A percentile compares a stretch with the other conserved stretches of the same genome.
Evolutionary conservation across 176 grass and related monocot species (phyloP).

Genomic region (Olyra latifolia): DNA sequence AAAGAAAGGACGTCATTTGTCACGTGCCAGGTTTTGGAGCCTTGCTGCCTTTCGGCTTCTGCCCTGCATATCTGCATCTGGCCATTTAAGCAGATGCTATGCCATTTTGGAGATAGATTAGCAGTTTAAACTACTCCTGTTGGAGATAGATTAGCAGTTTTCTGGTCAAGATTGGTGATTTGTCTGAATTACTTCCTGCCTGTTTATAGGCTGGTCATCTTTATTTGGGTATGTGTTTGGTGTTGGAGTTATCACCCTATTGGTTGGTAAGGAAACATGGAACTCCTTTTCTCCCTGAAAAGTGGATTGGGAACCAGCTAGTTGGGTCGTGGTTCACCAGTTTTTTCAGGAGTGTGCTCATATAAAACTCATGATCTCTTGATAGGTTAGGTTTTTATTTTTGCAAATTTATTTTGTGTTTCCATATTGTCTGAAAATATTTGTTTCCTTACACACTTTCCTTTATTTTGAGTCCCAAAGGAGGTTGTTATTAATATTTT

Average conservation of each 20-base stretch:
- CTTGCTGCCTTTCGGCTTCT: constrained; percentile 7
- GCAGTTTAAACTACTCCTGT: background rate
- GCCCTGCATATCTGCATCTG: background rate
- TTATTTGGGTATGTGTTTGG: constrained; percentile 24
- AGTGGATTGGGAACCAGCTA: background rate
- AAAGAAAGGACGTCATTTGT: background rate
- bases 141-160: background rate
- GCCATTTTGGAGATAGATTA: background rate
- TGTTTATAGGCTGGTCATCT: background rate
- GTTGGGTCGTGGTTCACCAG: constrained; percentile 35
- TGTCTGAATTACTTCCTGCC: background rate
- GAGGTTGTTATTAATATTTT: background rate
- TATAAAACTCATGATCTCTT: constrained; percentile 21
- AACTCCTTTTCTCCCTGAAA: background rate
- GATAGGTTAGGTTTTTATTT: background rate
- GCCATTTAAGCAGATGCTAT: background rate
- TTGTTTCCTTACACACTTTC: background rate
- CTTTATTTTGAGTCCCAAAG: background rate
- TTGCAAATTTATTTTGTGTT: background rate
- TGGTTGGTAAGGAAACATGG: constrained; percentile 7
- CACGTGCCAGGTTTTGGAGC: constrained; percentile 20
- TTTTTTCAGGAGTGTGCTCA: constrained; percentile 26
- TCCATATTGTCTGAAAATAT: background rate
- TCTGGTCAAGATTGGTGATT: constrained; percentile 9
- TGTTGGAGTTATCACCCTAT: constrained; percentile 18